Conservation (phyloP, 148 eudicot genomes). For the Oxyria digyna region DNA sequence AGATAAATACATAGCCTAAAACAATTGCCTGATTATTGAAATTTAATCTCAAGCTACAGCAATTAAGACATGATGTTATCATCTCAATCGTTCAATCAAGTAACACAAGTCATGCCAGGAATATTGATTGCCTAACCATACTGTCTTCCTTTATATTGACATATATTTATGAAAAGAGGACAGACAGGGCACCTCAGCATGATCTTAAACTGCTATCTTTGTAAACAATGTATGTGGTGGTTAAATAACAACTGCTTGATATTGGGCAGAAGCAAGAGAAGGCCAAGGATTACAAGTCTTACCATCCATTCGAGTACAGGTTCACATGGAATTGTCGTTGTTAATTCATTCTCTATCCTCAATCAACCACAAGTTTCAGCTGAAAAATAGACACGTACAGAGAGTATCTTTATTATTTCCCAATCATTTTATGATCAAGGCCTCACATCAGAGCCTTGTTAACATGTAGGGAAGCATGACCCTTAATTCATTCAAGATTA, state of each 20-base stretch:
- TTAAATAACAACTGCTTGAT: neutral
- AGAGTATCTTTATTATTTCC: neutral
- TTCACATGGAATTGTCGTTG: conserved; percentile 2
- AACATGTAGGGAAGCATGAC: neutral
- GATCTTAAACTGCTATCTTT: neutral
- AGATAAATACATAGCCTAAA: neutral
- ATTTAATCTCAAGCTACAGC: neutral
- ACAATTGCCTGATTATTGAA: neutral
- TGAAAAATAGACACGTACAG: neutral
- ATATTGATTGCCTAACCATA: neutral
- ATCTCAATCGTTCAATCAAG: neutral
- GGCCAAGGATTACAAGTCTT: neutral
- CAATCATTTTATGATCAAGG: neutral
- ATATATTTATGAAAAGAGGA: neutral
- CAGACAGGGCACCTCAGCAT: neutral
- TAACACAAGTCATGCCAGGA: neutral
- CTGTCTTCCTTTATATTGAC: neutral
- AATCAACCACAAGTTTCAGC: neutral
- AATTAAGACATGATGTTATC: neutral
- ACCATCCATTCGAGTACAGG: neutral
- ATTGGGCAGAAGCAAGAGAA: neutral
- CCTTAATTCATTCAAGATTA: neutral
- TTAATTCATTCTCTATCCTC: neutral
- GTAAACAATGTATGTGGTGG: neutral
- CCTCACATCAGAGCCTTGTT: neutral